Base-by-base conservation (phyloP, 257 asterid species). In the Solanum neorickii region DNA sequence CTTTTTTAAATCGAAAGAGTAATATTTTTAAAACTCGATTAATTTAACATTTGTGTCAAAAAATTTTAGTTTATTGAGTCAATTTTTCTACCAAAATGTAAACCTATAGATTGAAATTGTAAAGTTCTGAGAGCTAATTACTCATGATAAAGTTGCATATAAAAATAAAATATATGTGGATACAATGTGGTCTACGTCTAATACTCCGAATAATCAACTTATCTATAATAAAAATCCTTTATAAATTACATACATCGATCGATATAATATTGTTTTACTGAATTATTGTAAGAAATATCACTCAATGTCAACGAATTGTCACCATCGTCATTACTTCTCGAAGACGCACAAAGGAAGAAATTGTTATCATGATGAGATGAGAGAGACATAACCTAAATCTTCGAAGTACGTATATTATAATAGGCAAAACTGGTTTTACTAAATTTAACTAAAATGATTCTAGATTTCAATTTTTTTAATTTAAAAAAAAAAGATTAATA, bases 251-350 rank as follows among this genome's bases (percentile, higher is more conserved):
- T 59, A 59, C 66, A 49, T 49, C 39, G 7, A 52, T 52, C 60
- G 39, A 52, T 74, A n/a, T 25, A 37, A n/a, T 74, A 21, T 11
- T 73, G n/a, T 35, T 35, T 10, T 20, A 73, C 85, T 80, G 75
- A 27, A 46, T 46, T 31, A n/a, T 29, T 29, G 42, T 87, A 89
- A 93, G 92, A 87, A 89, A 87, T 89, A 82, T 82, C 80, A 83
- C 44, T 85, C 69, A 89, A 86, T 60, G 87, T 87, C 60, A 87
- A 83, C 91, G 95, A 94, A 91, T 94, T 89, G 98, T 94, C 98
- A 87, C 89, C 74, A 92, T 95, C 98, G 82, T 80, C 13, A 92
- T 95, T 95, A 93, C 95, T 89, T 93, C 93, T 87, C 93, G 87
- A 90, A 88, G 93, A 91, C 75, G 82, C 85, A 93, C 88, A 94